A percentile compares a stretch with the other conserved stretches of the same genome.
These are phyloP conservation scores for Meyerozyma athensensis DNA, from an alignment of 1,139 yeast species.

Conservation along the genomic window DNA sequence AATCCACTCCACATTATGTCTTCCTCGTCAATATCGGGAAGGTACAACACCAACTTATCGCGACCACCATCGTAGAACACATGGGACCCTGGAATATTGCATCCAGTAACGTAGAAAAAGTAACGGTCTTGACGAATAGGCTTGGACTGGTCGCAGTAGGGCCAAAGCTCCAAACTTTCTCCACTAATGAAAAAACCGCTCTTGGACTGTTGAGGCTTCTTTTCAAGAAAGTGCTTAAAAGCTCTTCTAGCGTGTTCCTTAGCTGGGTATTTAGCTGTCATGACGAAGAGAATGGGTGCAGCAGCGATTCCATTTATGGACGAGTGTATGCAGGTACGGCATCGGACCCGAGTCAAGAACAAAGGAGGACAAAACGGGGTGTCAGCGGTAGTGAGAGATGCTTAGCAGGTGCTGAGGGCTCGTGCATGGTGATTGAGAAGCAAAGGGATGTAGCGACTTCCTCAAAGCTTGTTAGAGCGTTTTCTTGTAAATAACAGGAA, in stretches of 20 bases:
- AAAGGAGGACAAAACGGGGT: too few relatives aligned
- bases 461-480: too few relatives aligned
- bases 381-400: too few relatives aligned
- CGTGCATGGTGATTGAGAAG: too few relatives aligned
- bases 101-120: slow-evolving; percentile 85
- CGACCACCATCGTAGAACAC: slow-evolving; percentile 51
- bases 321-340: slow-evolving; percentile 2
- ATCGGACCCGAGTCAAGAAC: too few relatives aligned
- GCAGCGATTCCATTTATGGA: background rate
- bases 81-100: slow-evolving; percentile 72
- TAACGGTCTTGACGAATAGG: slow-evolving; percentile 87
- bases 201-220: slow-evolving; percentile 15
- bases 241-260: slow-evolving; percentile 60
- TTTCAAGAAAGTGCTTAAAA: slow-evolving; percentile 33
- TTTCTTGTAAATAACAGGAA: too few relatives aligned
- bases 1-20: slow-evolving; percentile 97
- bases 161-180: slow-evolving; percentile 54
- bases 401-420: too few relatives aligned
- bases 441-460: too few relatives aligned
- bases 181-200: slow-evolving; percentile 61
- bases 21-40: slow-evolving; percentile 80
- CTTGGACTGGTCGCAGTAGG: slow-evolving; percentile 75
- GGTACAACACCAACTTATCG: slow-evolving; percentile 63
- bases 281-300: slow-evolving; percentile 4
- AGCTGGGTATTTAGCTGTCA: slow-evolving; percentile 60